Evolutionary conservation across 1,139 yeast genomes (phyloP), one percentile per base, ranked within the genome.

Genomic region (Diutina pseudorugosa): DNA sequence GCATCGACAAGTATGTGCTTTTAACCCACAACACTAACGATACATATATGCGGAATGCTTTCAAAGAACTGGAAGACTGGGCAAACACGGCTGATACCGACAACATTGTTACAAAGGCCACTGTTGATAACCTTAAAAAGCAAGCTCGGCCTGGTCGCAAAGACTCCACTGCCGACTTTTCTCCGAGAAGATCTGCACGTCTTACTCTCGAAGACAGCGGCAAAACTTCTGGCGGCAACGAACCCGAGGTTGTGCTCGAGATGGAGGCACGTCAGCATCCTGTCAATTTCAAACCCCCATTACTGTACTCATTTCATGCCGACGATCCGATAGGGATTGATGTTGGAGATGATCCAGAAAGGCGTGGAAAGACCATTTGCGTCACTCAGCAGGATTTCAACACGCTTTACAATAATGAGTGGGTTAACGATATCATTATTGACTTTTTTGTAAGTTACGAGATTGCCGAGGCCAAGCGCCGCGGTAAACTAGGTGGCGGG

Each of bases 371-470:
- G 14, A 62, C 63, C 2, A 76, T 83, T 56, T 73, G 76, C 5
- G 75, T 85, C 4, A 71, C 78, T 1, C 75, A 76, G 56, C 71
- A 78, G 30, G 94, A 85, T 62, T 85, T 82, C 64, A 77, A 77
- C 57, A 83, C 91, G 43, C 69, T 85, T 6, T 82, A 81, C 61
- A 79, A 81, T 58, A 79, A 80, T 53, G 83, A 82, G 56, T 85
- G 94, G 94, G 78, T 85, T 36, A 85, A 85, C 63, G 94, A 85
- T 59, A 73, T 82, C 0, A 71, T 85, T 47, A 80, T 85, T 51
- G 94, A 85, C 62, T 85, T 85, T 61, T 85, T 85, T 60, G 70
- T 83, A 25, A 79, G 78, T 55, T 83, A 75, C 61, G 79, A 76
- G 57, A 66, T 75, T 7, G 82, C 82, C 40, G 61, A 66, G 40